phyloP scores from a whole-genome alignment of 2,329 filamentous ascomycete species.

The Dothiorella sarmentorum region DNA sequence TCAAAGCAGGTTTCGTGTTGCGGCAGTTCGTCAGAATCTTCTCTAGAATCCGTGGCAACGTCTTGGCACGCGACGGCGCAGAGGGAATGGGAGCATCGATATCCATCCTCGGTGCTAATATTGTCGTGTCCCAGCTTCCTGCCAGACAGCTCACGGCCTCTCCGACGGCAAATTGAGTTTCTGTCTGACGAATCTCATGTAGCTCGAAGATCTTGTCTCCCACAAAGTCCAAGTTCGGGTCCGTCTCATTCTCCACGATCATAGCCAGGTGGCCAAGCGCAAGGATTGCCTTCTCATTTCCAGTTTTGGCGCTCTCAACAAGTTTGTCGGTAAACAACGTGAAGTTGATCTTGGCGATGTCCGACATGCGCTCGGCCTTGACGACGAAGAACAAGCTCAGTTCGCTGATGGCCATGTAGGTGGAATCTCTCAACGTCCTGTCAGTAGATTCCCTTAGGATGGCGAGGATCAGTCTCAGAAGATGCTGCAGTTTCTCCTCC shows the following conservation, averaged over 20 bases:
- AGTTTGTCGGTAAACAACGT: conserved; percentile 60
- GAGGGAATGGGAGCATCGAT: conserved; percentile 55
- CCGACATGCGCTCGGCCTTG: conserved; percentile 35
- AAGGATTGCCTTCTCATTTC: conserved; percentile 77
- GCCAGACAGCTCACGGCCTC: conserved; percentile 79
- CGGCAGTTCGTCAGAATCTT: conserved; percentile 75
- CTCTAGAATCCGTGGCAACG: conserved; percentile 58
- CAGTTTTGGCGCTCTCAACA: conserved; percentile 67
- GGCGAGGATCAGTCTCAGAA: conserved; percentile 46
- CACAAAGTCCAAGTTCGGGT: conserved; percentile 51
- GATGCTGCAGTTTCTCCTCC: conserved; percentile 38
- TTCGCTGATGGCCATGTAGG: conserved; percentile 58
- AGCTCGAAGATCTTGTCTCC: conserved; percentile 68
- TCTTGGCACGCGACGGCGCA: conserved; percentile 35
- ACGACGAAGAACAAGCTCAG: conserved; percentile 58
- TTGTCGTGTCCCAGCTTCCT: conserved; percentile 78
- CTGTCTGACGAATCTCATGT: conserved; percentile 79
- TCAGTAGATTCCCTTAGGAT: conserved; percentile 56
- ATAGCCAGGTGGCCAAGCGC: conserved; percentile 75
- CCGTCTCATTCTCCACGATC: conserved; percentile 47
- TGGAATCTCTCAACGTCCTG: conserved; percentile 54
- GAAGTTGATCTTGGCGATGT: conserved; percentile 35
- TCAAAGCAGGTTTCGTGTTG: conserved; percentile 80
- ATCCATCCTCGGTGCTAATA: conserved; percentile 71
- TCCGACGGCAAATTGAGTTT: conserved; percentile 86